Evolutionary conservation across 768 basidiomycete species (phyloP).

Genomic region (Cystoderma amianthinum): DNA sequence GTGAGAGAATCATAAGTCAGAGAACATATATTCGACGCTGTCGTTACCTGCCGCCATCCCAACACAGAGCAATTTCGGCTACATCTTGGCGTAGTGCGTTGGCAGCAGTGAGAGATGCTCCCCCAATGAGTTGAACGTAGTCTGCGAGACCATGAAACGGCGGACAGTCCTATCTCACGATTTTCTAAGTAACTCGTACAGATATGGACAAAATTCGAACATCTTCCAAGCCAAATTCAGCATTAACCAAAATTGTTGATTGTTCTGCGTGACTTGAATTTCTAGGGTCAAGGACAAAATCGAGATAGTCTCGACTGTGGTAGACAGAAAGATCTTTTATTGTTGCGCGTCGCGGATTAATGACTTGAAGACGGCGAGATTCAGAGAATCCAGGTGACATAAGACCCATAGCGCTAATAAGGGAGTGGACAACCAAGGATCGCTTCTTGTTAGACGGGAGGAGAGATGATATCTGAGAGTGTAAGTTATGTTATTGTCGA

Average conservation of each 20-base stretch:
- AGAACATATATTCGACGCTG: neutral
- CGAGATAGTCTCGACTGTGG: constrained; percentile 68
- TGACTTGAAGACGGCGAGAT: constrained; percentile 28
- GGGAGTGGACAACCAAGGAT: constrained; percentile 59
- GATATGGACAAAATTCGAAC: constrained; percentile 10
- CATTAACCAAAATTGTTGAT: constrained; percentile 9
- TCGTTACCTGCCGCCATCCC: constrained; percentile 82
- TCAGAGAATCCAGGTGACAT: constrained; percentile 23
- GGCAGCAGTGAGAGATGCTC: constrained; percentile 73
- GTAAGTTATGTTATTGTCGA: neutral
- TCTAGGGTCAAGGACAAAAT: constrained; percentile 39
- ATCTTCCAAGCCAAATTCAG: constrained; percentile 45
- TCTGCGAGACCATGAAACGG: constrained; percentile 59
- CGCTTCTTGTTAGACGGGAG: constrained; percentile 67
- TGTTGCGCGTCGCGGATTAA: constrained; percentile 50
- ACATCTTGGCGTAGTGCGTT: constrained; percentile 42
- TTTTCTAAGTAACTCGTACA: neutral
- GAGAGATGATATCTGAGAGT: constrained; percentile 30
- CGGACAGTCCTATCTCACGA: constrained; percentile 68
- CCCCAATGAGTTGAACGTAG: constrained; percentile 69
- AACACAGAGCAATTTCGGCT: constrained; percentile 66
- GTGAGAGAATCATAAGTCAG: neutral
- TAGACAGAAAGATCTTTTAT: constrained; percentile 54
- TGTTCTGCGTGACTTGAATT: constrained; percentile 15
- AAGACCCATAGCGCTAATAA: constrained; percentile 47